phyloP scores from a whole-genome alignment of 2,329 filamentous ascomycete genomes.

The Fusarium abutilonis region DNA sequence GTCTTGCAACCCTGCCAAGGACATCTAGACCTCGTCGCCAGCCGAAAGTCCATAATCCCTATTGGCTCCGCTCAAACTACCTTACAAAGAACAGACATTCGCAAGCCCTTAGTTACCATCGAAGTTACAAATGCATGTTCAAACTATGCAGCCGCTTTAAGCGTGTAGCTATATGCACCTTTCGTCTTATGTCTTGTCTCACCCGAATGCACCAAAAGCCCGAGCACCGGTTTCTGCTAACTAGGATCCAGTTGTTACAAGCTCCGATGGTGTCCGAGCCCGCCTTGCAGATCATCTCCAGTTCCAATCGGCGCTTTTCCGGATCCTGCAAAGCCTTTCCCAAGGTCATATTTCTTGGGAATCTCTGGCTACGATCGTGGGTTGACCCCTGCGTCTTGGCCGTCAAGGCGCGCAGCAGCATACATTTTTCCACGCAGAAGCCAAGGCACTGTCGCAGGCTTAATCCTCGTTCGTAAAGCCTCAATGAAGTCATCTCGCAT shows the following conservation, averaged over 20 bases:
- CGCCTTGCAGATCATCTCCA: slow-evolving; percentile 48
- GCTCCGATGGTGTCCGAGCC: slow-evolving; percentile 33
- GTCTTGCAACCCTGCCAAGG: slow-evolving; percentile 6
- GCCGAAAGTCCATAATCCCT: slow-evolving; percentile 1
- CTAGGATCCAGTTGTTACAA: slow-evolving; percentile 34
- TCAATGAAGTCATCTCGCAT: slow-evolving; percentile 42
- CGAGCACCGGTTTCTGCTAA: slow-evolving; percentile 26
- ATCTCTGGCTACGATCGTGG: slow-evolving; percentile 39
- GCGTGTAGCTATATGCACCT: slow-evolving; percentile 4
- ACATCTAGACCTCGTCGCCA: slow-evolving; percentile 25
- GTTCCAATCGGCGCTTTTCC: slow-evolving; percentile 48
- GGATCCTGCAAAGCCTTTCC: slow-evolving; percentile 35
- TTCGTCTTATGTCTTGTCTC: slow-evolving; percentile 12
- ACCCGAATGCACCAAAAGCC: slow-evolving; percentile 14
- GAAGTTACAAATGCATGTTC: slow-evolving; percentile 1
- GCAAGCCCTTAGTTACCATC: too few relatives aligned
- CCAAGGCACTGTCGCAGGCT: slow-evolving; percentile 17
- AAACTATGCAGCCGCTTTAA: slow-evolving; percentile 23
- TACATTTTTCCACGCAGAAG: background rate
- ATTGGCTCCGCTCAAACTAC: too few relatives aligned
- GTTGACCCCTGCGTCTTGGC: slow-evolving; percentile 33
- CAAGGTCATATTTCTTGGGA: slow-evolving; percentile 35
- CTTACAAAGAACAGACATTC: background rate
- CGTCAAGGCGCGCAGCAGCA: slow-evolving; percentile 5
- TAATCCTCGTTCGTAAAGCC: slow-evolving; percentile 8